Base-by-base conservation (phyloP, 306 rosid species). In the Medicago arabica region DNA sequence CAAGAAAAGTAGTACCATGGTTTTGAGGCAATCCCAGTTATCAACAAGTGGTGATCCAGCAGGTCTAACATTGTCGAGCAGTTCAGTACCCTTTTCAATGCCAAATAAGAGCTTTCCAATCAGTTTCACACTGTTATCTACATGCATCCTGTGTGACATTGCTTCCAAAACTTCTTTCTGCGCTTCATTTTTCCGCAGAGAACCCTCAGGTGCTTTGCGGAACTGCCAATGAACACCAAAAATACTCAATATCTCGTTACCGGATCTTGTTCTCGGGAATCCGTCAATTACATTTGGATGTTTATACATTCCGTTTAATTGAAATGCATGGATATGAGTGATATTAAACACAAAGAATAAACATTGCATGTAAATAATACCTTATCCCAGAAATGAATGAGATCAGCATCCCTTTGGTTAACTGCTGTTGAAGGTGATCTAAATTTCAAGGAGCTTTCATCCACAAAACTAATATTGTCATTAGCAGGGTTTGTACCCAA, bases 341-440 rank as follows among this genome's bases (percentile, higher is more conserved):
- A 55, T 54, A 54, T 55, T 9, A 55, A 9, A 67, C 19, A 39
- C 19, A 39, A 39, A 36, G 17, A 46, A 68, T 14, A 15, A 74
- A 64, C 73, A 44, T 57, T 58, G 54, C 25, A 9, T 3, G 13
- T 16, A 66, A 19, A 55, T 4, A 62, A 72, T 80, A 95, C 99
- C 97, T 92, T 96, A 54, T 89, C 84, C 99, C 99, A 96, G 82
- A 92, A 96, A 83, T 96, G 99, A 78, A 96, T 69, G 41, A 96
- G 93, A 88, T 96, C 99, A 31, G 99, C 99, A 78, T 92, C 99
- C 6, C 98, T 88, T 83, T 96, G 98, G 85, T 87, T 96, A 76
- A 84, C 84, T 63, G 91, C 83, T 83, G 84, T 85, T 49, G 88
- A 62, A 74, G 89, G 79, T 59, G 83, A 83, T 84, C 86, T 80